A percentile compares a stretch with the other conserved stretches of the same genome.
These are phyloP conservation scores for Xylariaceae sp. DNA, from an alignment of 2,329 filamentous ascomycete genomes.

Conservation along the genomic window DNA sequence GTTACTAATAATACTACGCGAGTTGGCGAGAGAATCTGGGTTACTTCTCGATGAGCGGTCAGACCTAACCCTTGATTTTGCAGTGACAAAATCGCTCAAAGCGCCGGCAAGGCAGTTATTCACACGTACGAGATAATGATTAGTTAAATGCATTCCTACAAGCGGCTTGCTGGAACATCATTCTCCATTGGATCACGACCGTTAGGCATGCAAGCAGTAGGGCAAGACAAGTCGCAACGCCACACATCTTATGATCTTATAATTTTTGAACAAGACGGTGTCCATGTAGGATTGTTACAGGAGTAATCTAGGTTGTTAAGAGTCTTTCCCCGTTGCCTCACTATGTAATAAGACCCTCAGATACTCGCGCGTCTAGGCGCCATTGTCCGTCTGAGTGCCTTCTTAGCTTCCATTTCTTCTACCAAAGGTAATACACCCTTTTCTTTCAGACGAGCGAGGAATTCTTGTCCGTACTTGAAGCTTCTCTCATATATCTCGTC, in stretches of 20 bases:
- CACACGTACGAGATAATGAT: not conserved
- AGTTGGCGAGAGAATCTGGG: no score
- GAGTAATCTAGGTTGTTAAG: not conserved
- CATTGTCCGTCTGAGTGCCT: constrained; percentile 70
- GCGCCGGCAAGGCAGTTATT: not conserved
- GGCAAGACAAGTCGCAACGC: not conserved
- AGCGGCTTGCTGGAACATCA: no score
- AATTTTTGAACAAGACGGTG: not conserved
- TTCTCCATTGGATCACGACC: not conserved
- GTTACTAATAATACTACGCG: no score
- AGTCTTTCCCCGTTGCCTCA: not conserved
- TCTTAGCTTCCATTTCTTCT: constrained; percentile 71
- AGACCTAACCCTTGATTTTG: no score
- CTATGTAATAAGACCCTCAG: constrained; percentile 32
- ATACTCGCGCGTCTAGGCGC: constrained; percentile 75
- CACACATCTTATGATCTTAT: not conserved
- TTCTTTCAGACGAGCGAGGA: constrained; percentile 67
- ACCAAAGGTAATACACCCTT: constrained; percentile 67
- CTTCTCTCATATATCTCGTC: constrained; percentile 93
- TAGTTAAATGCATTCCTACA: not conserved
- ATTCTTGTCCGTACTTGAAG: constrained; percentile 78
- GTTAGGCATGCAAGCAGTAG: not conserved
- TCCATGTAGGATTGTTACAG: not conserved
- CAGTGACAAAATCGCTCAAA: not conserved
- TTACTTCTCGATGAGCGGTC: no score